Percentiles rank a stretch among this genome's conserved stretches.
These are phyloP conservation scores for Xylaria sp. DNA, from an alignment of 2,329 filamentous ascomycete species.

Conservation along the genomic window DNA sequence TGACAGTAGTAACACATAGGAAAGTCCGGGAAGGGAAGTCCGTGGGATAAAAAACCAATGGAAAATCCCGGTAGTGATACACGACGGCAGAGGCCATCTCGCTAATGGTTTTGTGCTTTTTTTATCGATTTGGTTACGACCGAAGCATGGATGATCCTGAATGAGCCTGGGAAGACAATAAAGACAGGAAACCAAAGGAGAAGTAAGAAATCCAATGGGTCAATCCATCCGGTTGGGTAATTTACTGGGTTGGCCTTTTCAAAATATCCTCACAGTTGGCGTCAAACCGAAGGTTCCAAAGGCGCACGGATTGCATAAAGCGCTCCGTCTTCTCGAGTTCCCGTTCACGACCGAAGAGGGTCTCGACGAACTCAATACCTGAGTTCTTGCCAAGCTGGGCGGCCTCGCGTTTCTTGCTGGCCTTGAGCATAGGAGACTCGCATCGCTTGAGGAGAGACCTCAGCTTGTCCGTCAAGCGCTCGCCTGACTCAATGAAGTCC, in stretches of 20 bases:
- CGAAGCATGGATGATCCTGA: conserved; percentile 28
- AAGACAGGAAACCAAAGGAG: conserved; percentile 8
- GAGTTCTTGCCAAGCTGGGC: conserved; percentile 88
- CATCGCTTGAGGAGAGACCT: conserved; percentile 88
- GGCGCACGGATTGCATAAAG: conserved; percentile 86
- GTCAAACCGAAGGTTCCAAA: conserved; percentile 95
- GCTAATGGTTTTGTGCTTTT: conserved; percentile 25
- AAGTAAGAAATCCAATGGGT: conserved; percentile 11
- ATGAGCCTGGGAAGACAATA: conserved; percentile 13
- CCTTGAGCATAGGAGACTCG: conserved; percentile 94
- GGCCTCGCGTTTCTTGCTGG: conserved; percentile 75
- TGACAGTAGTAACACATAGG: conserved; percentile 45
- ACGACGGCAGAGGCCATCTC: conserved; percentile 45
- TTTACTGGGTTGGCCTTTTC: conserved; percentile 65
- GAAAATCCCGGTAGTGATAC: conserved; percentile 44
- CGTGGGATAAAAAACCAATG: conserved; percentile 32
- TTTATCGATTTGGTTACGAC: conserved; percentile 7
- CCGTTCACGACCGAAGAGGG: conserved; percentile 90
- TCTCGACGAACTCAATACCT: conserved; percentile 94
- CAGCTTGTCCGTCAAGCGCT: conserved; percentile 86
- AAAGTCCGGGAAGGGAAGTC: conserved; percentile 42
- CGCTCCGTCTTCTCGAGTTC: conserved; percentile 91
- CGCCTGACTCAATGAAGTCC: conserved; percentile 89
- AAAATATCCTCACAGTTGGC: conserved; percentile 95
- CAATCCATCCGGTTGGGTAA: conserved; percentile 10